Percentiles rank a stretch among this genome's conserved stretches.
Evolutionary conservation across 169 alveolate species (phyloP).

Genomic region (Theileria equi): DNA sequence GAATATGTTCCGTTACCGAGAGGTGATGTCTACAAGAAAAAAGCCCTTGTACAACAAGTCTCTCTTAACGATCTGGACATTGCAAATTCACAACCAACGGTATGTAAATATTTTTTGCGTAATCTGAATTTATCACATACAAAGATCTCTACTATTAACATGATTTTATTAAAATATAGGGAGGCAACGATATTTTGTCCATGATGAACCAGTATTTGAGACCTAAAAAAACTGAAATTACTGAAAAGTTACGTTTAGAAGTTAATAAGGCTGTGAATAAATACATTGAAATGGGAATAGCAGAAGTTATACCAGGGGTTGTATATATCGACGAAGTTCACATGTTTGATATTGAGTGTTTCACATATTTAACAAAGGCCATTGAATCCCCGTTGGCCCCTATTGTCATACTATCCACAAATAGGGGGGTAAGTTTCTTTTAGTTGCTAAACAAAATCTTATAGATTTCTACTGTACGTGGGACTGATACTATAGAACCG

Average conservation of each 20-base stretch:
- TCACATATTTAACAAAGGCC: conserved; percentile 97
- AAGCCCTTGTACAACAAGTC: conserved; percentile 98
- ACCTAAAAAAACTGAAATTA: conserved; percentile 98
- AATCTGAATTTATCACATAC: not conserved
- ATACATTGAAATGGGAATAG: conserved; percentile 96
- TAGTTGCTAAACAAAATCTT: not conserved
- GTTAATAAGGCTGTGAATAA: conserved; percentile 97
- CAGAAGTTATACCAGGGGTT: conserved; percentile 99
- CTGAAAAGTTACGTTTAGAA: conserved; percentile 97
- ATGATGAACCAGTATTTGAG: conserved; percentile 94
- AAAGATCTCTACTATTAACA: not conserved
- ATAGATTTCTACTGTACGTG: conserved; percentile 88
- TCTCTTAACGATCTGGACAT: conserved; percentile 99
- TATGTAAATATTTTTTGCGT: not conserved
- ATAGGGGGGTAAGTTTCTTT: conserved; percentile 88
- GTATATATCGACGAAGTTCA: conserved; percentile 99
- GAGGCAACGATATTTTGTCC: conserved; percentile 95
- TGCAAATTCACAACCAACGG: conserved; percentile 98
- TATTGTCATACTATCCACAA: conserved; percentile 97
- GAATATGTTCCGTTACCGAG: conserved; percentile 99
- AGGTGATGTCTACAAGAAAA: conserved; percentile 99
- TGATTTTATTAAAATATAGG: conserved; percentile 58
- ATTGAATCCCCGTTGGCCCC: conserved; percentile 98
- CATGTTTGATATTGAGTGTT: conserved; percentile 99
- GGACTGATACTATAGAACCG: conserved; percentile 96